phyloP scores from a whole-genome alignment of 306 rosid species.

The Luffa aegyptiaca region DNA sequence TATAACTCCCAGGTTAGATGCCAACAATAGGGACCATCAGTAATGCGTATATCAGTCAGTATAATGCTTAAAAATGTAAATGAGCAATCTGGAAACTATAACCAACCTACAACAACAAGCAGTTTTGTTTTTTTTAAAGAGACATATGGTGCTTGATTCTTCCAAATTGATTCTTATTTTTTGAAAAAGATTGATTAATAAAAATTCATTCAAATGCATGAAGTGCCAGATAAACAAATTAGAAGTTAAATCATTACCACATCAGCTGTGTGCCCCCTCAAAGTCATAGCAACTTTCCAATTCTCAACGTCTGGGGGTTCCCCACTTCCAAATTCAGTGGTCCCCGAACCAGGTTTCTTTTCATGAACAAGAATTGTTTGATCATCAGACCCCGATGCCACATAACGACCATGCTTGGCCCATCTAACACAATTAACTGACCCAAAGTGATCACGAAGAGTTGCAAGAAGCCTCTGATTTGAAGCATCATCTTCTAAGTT shows the following conservation, averaged over 20 bases:
- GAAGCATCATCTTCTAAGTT: conserved; percentile 48
- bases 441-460: conserved; percentile 94
- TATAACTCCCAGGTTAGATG: conserved; percentile 45
- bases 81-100: background rate
- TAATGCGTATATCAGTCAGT: background rate
- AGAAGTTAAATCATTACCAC: conserved; percentile 74
- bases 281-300: conserved; percentile 92
- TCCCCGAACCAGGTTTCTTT: conserved; percentile 98
- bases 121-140: background rate
- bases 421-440: conserved; percentile 98
- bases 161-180: background rate
- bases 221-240: background rate
- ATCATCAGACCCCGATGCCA: conserved; percentile 97
- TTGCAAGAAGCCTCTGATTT: conserved; percentile 88
- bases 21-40: conserved; percentile 15
- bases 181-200: background rate
- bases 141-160: background rate
- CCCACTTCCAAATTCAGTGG: conserved; percentile 96
- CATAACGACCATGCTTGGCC: conserved; percentile 86
- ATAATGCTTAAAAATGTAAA: background rate
- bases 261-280: conserved; percentile 98
- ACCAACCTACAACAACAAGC: background rate
- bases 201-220: background rate
- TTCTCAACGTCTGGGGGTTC: conserved; percentile 97
- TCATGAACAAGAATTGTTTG: conserved; percentile 88